Base-by-base conservation (phyloP, 2,329 filamentous ascomycete genomes). In the Phaeoacremonium minimum region DNA sequence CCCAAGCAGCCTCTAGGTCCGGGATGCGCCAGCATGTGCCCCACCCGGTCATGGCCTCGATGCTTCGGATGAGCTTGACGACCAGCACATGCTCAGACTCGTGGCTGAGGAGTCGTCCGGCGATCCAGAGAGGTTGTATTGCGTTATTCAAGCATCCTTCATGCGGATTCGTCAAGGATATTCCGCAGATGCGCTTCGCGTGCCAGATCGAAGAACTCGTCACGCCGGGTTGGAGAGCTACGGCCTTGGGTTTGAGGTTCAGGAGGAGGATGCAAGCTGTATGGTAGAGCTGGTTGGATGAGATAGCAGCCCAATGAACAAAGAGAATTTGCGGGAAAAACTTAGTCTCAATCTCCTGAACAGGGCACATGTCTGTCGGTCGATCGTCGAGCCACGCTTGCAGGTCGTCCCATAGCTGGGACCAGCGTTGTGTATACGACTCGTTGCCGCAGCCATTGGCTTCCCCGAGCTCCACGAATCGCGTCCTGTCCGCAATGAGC, bases 51-150 rank as follows among this genome's bases (percentile, higher is more conserved):
- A 65, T 59, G 5, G 58, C 51, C 44, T 77, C 72, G 37, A 76
- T 76, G 29, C 59, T 63, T 13, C 62, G 61, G 29, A 76, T 70
- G 4, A 71, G 55, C 36, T 63, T 60, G 13, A 63, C 53, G 7
- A 71, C 41, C 9, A 60, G 44, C 11, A 55, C 41, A 30, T 49
- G 66, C 41, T 71, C 64, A 5, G 58, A 56, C 18, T 55, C 58
- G 52, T 79, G 74, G 36, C 67, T 77, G 29, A 79, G 60, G 1
- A 76, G 52, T 22, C 66, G 61, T 0, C 73, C 75, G 1, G 75
- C 75, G 11, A 79, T 61, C 67, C 71, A 77, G 1, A 78, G 56
- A 1, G 74, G 74, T 42, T 78, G 74, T 5, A 77, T 72, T 4
- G 73, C 71, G 46, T 79, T 78, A 42, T 73, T 78, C 20, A 76